Base-by-base conservation (phyloP, 129 eudicot species). In the Glebionis coronaria region DNA sequence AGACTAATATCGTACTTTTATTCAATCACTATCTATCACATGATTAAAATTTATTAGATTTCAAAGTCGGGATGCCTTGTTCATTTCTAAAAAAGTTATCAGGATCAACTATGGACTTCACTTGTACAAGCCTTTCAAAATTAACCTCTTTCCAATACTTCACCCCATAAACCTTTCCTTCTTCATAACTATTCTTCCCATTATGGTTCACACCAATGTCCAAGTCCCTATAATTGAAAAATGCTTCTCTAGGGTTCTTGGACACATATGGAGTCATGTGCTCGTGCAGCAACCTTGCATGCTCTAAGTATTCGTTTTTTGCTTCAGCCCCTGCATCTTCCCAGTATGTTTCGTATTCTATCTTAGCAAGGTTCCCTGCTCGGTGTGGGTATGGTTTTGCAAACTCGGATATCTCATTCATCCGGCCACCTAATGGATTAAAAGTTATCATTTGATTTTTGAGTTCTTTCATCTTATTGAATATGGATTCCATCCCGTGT, bases 401-500 rank as follows among this genome's bases (percentile, higher is more conserved):
- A n/a, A 53, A 9, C 54, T 52, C 82, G 0, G 87, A 61, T 57
- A 82, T 76, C 63, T 76, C 77, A 0, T 62, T 57, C 82, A 79
- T 65, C 20, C 68, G 69, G 14, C 87, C 87, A 11, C 87, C 84
- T 4, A 67, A 63, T 1, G 84, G 87, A 45, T 76, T 79, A 29
- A 82, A 79, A 6, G 59, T 29, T 23, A 79, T 19, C 44, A 16
- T 44, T 21, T 82, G 87, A 29, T 56, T 56, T 40, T 75, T 27
- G 25, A 79, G 69, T 38, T 76, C 78, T 38, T 71, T 69, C 87
- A 82, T 82, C 12, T 70, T 78, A 75, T 50, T 18, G 71, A 82
- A 75, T 44, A 79, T 79, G 57, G 56, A 59, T 10, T 76, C 73
- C 4, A 79, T 38, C 0, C 69, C 84, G 1, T 20, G 60, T 58